Conservation (phyloP, 176 grass and related monocot genomes). For the Eremochloa ophiuroides region DNA sequence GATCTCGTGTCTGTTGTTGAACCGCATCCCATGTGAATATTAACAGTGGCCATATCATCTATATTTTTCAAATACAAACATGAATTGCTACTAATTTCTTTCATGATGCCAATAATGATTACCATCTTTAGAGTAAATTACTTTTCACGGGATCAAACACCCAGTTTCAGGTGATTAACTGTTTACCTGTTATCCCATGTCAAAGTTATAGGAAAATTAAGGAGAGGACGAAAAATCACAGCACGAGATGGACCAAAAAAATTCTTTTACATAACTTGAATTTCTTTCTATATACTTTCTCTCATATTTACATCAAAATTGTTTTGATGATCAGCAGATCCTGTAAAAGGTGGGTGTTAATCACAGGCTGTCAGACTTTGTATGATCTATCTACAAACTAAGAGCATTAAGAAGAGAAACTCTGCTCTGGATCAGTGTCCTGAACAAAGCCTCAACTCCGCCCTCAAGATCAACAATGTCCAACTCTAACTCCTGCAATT, state of each 20-base stretch:
- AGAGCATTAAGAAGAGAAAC: slow-evolving; percentile 35
- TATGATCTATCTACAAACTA: slow-evolving; percentile 29
- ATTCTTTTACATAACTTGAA: neutral
- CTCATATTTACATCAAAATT: slow-evolving; percentile 11
- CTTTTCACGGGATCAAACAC: neutral
- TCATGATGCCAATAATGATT: slow-evolving; percentile 6
- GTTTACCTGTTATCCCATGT: no score
- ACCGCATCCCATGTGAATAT: neutral
- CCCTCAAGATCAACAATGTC: slow-evolving; percentile 17
- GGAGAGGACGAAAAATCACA: no score
- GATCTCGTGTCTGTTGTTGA: neutral
- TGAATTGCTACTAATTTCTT: neutral
- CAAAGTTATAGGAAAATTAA: no score
- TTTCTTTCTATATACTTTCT: slow-evolving; percentile 5
- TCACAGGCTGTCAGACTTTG: neutral
- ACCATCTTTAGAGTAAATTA: neutral
- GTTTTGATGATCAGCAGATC: neutral
- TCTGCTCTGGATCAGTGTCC: slow-evolving; percentile 11
- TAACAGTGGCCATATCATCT: neutral
- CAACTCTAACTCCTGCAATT: slow-evolving; percentile 7
- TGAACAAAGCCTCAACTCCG: slow-evolving; percentile 24
- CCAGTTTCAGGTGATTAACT: neutral
- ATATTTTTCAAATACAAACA: neutral
- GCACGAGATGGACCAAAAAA: neutral
- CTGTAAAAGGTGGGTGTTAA: neutral